Evolutionary conservation across 2,329 filamentous ascomycete species (phyloP), one percentile per base, ranked within the genome.

Genomic region (Exophiala sp.): DNA sequence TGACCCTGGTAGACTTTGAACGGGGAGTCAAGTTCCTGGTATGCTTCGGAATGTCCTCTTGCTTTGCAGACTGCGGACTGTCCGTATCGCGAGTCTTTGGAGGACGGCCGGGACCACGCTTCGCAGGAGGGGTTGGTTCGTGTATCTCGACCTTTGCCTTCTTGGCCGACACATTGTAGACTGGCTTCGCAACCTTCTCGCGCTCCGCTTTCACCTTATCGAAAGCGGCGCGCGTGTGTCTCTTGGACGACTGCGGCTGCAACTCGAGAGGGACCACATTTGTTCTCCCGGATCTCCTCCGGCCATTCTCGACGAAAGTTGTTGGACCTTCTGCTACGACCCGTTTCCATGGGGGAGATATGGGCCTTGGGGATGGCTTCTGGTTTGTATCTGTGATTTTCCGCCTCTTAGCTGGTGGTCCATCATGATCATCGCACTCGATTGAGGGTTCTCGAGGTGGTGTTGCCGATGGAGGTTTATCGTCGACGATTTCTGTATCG

Each of bases 311-410:
- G 42, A 87, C 81, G 68, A 95, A 91, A 0, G 88, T 87, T 3
- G 92, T 94, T 18, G 94, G 94, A 0, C 94, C 94, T 24, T 95
- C 88, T 38, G 88, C 89, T 55, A 81, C 81, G 59, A 88, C 81
- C 66, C 84, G 89, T 75, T 94, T 97, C 94, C 94, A 99, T 18
- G 94, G 94, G 61, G 94, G 94, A 59, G 92, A 97, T 38, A 69
- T 62, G 42, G 70, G 68, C 43, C 73, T 69, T n/a, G 73, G 68
- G 21, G 69, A 71, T 54, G 67, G 66, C 52, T 66, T 70, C 18
- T 65, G 62, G 35, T 54, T 56, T 44, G 55, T 24, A 21, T 70
- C 71, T 58, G 66, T 68, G 49, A 77, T 63, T 59, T 73, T 75
- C 60, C 73, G 69, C 60, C 71, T 74, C 64, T 78, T 78, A 5